Conservation (phyloP, 2,329 filamentous ascomycete species). For the Aspergillus ustus region DNA sequence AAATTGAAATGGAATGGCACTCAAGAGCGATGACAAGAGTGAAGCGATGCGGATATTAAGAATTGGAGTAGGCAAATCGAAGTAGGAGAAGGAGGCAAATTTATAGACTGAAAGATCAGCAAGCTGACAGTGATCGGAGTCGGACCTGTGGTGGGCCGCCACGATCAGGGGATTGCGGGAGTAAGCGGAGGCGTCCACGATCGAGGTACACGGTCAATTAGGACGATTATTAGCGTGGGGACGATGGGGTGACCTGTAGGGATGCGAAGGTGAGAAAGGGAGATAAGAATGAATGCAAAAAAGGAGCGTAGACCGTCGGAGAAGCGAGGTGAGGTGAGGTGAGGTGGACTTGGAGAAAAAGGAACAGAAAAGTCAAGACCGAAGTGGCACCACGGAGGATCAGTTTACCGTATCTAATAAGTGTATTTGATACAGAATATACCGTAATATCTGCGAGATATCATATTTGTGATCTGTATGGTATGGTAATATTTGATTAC, state of each 20-base stretch:
- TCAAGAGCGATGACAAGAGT: background rate
- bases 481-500: constrained; percentile 12
- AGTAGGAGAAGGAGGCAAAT: constrained; percentile 7
- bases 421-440: background rate
- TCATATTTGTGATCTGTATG: background rate
- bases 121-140: constrained; percentile 12
- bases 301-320: constrained; percentile 13
- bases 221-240: constrained; percentile 4
- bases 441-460: background rate
- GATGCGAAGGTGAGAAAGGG: constrained; percentile 1
- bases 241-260: constrained; percentile 1
- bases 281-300: constrained; percentile 8
- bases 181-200: constrained; percentile 5
- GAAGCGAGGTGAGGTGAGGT: constrained; percentile 3
- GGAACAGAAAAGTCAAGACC: constrained; percentile 19
- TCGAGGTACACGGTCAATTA: constrained; percentile 5
- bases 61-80: background rate
- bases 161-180: constrained; percentile 23
- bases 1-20: background rate
- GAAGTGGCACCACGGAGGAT: constrained; percentile 22
- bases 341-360: background rate
- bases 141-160: constrained; percentile 19
- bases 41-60: background rate
- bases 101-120: constrained; percentile 11
- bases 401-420: constrained; percentile 10